phyloP scores from a whole-genome alignment of 2,329 filamentous ascomycete genomes.

The Arthrobotrys musiformis region DNA sequence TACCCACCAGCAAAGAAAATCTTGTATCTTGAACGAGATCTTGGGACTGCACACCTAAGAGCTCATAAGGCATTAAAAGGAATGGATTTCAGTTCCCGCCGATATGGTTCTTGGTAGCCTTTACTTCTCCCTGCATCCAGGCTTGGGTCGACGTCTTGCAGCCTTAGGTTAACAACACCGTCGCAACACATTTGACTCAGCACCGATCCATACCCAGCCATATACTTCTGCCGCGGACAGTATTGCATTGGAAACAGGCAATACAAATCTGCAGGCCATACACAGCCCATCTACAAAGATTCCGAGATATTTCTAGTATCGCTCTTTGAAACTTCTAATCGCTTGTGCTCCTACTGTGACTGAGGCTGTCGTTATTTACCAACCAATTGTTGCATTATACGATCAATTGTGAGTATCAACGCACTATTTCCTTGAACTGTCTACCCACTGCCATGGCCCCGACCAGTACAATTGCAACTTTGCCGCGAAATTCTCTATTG shows the following conservation, averaged over 20 bases:
- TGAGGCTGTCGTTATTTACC: not conserved
- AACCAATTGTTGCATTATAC: not conserved
- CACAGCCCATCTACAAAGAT: not conserved
- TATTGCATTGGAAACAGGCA: constrained; percentile 26
- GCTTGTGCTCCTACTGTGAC: constrained; percentile 20
- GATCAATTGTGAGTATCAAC: not conserved
- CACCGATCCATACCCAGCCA: not conserved
- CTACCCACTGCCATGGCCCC: not conserved
- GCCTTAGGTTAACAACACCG: not conserved
- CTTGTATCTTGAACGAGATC: constrained; percentile 15
- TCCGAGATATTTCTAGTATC: constrained; percentile 25
- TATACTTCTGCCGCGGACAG: constrained; percentile 39
- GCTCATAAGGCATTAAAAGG: constrained; percentile 27
- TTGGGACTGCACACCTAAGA: constrained; percentile 2
- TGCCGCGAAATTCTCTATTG: not conserved
- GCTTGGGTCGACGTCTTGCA: constrained; percentile 19
- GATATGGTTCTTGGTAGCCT: constrained; percentile 40
- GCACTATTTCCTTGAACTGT: not conserved
- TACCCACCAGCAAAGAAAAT: not conserved
- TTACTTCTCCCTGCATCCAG: constrained; percentile 21
- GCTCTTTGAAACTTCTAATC: constrained; percentile 45
- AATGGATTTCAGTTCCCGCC: constrained; percentile 42
- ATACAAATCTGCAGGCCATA: constrained; percentile 49
- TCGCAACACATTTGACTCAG: not conserved
- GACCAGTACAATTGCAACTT: not conserved